phyloP scores from a whole-genome alignment of 768 basidiomycete genomes.

The Russula compacta region DNA sequence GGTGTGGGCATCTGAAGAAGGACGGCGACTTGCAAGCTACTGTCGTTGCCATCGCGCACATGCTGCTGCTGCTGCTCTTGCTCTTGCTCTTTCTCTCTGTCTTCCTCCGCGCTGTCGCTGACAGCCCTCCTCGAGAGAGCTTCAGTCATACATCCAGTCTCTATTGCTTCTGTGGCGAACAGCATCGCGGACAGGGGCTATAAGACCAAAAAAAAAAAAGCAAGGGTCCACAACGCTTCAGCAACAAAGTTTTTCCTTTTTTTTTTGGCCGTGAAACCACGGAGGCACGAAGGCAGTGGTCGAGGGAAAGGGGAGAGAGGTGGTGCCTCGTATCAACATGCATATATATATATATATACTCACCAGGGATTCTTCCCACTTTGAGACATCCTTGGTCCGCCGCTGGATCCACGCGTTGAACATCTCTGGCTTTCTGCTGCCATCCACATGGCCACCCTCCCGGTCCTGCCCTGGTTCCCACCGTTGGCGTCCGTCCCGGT shows the following conservation, averaged over 20 bases:
- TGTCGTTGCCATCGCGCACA: neutral
- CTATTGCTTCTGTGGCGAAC: neutral
- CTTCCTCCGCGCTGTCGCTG: neutral
- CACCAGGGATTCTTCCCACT: conserved; percentile 11
- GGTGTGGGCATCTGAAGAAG: conserved; percentile 19
- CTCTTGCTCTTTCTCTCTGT: neutral
- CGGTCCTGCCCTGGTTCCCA: neutral
- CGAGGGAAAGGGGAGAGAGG: too few species aligned
- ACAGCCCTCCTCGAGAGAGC: neutral
- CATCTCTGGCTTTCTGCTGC: conserved; percentile 6
- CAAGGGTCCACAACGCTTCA: too few species aligned
- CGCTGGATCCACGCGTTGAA: conserved; percentile 13
- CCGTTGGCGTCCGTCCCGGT: neutral
- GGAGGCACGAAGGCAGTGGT: too few species aligned
- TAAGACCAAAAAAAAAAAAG: neutral
- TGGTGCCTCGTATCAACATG: too few species aligned
- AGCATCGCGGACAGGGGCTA: conserved; percentile 12
- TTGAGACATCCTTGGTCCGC: neutral
- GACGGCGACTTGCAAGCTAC: conserved; percentile 12
- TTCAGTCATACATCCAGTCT: neutral
- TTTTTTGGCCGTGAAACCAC: too few species aligned
- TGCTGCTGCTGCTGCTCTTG: too few species aligned
- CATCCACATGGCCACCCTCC: neutral
- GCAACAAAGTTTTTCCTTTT: too few species aligned
- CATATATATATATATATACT: neutral